These are phyloP conservation scores for Penicillium manginii DNA, from an alignment of 495 filamentous ascomycete species.

Conservation along the genomic window DNA sequence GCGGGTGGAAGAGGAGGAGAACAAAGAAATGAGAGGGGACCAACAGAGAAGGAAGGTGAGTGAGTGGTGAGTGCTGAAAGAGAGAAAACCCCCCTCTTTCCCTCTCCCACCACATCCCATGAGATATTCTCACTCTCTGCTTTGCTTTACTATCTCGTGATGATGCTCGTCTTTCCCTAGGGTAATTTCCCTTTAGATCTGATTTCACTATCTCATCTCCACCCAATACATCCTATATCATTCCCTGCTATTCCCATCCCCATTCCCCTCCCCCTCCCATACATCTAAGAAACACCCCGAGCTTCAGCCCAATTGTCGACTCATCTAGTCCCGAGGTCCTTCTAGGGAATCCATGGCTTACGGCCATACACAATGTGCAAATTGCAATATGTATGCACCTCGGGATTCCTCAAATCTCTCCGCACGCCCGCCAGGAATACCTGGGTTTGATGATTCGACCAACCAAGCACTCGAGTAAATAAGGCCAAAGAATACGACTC, in stretches of 20 bases:
- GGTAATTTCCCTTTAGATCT: background rate
- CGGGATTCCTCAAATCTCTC: slow-evolving; percentile 53
- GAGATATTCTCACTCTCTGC: too few relatives aligned
- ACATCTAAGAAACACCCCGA: background rate
- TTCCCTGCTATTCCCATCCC: background rate
- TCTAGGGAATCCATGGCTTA: slow-evolving; percentile 25
- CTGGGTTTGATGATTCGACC: slow-evolving; percentile 59
- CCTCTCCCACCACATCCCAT: too few relatives aligned
- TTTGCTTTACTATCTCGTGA: background rate
- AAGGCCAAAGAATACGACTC: slow-evolving; percentile 46
- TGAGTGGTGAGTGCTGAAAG: background rate
- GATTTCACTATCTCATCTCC: background rate
- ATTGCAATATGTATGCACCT: slow-evolving; percentile 51
- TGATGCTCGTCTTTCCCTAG: background rate
- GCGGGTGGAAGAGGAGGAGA: background rate
- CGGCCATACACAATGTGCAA: slow-evolving; percentile 40
- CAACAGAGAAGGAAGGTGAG: too few relatives aligned
- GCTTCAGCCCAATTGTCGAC: slow-evolving; percentile 19
- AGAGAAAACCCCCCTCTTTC: too few relatives aligned
- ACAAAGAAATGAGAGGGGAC: background rate
- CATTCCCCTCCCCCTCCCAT: too few relatives aligned
- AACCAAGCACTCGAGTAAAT: slow-evolving; percentile 59
- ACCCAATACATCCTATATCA: background rate
- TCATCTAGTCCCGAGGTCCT: slow-evolving; percentile 10
- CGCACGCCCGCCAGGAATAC: slow-evolving; percentile 57